A percentile compares a stretch with the other conserved stretches of the same genome.
These are phyloP conservation scores for Yarrowia sp. DNA, from an alignment of 805 yeast species.

Conservation along the genomic window DNA sequence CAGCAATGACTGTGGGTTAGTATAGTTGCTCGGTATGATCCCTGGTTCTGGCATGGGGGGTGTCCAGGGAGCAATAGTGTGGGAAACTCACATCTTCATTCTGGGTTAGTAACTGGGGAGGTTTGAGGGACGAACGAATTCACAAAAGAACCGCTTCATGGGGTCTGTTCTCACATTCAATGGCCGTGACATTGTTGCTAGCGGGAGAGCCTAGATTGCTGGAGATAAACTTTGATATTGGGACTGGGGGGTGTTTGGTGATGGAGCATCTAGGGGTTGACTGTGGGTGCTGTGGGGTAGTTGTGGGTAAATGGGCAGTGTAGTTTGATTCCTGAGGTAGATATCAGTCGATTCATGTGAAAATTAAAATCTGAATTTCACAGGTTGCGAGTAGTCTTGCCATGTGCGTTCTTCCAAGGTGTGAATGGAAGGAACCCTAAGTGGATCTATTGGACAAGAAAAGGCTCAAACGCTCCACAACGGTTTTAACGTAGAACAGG, in stretches of 20 bases:
- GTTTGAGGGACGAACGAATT: background rate
- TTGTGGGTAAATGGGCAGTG: background rate
- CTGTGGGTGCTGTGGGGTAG: background rate
- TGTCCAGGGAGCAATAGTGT: background rate
- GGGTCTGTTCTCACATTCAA: constrained; percentile 20
- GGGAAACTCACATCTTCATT: constrained; percentile 21
- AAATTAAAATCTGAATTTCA: background rate
- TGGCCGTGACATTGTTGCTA: constrained; percentile 27
- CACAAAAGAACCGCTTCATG: background rate
- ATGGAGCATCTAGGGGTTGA: background rate
- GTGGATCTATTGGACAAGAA: background rate
- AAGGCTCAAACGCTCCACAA: background rate
- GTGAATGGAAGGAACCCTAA: too few relatives aligned
- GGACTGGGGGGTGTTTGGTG: background rate
- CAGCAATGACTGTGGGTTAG: constrained; percentile 34
- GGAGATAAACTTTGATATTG: constrained; percentile 19
- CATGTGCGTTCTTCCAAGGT: too few relatives aligned
- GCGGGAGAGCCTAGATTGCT: constrained; percentile 15
- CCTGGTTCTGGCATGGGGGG: background rate
- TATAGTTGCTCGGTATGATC: background rate
- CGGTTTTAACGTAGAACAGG: background rate
- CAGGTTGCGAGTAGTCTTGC: background rate
- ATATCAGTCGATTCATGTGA: background rate
- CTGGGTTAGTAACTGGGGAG: constrained; percentile 14
- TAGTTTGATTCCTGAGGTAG: background rate